Evolutionary conservation across 306 rosid genomes (phyloP).

Genomic region (Delonix regia): DNA sequence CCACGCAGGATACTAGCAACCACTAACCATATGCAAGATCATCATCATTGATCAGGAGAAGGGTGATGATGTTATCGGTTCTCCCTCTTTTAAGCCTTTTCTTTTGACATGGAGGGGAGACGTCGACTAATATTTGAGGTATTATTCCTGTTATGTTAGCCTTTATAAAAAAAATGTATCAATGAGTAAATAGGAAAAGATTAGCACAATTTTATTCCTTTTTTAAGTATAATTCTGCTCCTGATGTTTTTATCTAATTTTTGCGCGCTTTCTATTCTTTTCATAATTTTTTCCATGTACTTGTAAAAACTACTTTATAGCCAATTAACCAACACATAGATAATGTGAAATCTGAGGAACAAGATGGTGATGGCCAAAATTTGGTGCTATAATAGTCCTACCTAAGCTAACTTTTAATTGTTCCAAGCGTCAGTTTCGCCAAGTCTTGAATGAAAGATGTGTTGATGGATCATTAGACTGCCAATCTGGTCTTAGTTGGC

Average conservation of each 20-base stretch:
- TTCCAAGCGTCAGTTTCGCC: conserved; percentile 72
- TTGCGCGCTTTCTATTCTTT: conserved; percentile 23
- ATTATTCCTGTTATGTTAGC: conserved; percentile 31
- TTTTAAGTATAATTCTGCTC: conserved; percentile 14
- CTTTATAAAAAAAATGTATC: not conserved
- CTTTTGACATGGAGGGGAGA: conserved; percentile 75
- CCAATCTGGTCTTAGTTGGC: not conserved
- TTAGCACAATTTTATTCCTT: conserved; percentile 1
- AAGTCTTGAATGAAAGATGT: conserved; percentile 78
- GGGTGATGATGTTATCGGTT: conserved; percentile 52
- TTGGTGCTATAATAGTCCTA: conserved; percentile 24
- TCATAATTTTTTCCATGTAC: conserved; percentile 25
- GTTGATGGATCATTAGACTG: conserved; percentile 38
- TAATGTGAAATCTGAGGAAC: conserved; percentile 2
- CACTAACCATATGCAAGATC: conserved; percentile 63
- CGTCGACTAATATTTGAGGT: conserved; percentile 81
- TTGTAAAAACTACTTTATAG: conserved; percentile 21
- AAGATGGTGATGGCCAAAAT: conserved; percentile 15
- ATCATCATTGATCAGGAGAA: conserved; percentile 59
- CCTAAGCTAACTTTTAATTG: conserved; percentile 34
- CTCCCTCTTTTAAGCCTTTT: conserved; percentile 60
- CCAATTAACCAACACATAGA: conserved; percentile 5
- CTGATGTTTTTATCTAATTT: conserved; percentile 24
- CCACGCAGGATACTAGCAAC: conserved; percentile 57
- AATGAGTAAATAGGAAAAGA: not conserved